Evolutionary conservation across 257 asterid species (phyloP), one percentile per base, ranked within the genome.

Genomic region (Perilla frutescens): DNA sequence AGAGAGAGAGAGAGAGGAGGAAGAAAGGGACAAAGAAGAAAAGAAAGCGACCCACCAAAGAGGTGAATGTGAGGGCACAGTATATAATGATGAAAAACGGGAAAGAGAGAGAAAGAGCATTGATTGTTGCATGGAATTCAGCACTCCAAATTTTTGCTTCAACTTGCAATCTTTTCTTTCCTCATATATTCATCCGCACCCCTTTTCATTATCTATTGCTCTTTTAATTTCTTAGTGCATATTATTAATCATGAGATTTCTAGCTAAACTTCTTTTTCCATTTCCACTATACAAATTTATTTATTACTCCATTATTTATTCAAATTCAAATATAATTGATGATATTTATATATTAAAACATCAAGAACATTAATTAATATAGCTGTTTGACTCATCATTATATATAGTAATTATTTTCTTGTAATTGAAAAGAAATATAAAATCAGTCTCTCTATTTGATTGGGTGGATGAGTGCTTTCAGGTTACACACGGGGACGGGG

Each of bases 91-190:
- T 91, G 80, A 81, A 72, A 68, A 7, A 61, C 79, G 78, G 84
- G 84, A 84, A 75, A 69, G 44, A 81, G 84, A 83, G 81, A 78
- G 88, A 80, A 80, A 80, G 78, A 31, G 91, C 81, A 85, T 79
- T 88, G 82, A 91, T 89, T 84, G 87, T 81, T 88, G 96, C 98
- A 90, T 92, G 91, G 96, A 92, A 92, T 92, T 92, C 98, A 88
- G 89, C 86, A 80, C 82, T 63, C 40, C n/a, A 4, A 55, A 77
- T 66, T 67, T 32, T 82, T 86, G 89, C 90, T 87, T 85, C 87
- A 88, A 83, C 81, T 85, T 84, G 87, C 84, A 76, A 81, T 80
- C 75, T 76, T 81, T 70, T 76, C 76, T 79, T 81, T 61, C 66
- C 66, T 55, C 63, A 51, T 40, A 40, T 8, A n/a, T 47, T n/a